Base-by-base conservation (phyloP, 805 yeast genomes). In the Ogataea paraovalis region DNA sequence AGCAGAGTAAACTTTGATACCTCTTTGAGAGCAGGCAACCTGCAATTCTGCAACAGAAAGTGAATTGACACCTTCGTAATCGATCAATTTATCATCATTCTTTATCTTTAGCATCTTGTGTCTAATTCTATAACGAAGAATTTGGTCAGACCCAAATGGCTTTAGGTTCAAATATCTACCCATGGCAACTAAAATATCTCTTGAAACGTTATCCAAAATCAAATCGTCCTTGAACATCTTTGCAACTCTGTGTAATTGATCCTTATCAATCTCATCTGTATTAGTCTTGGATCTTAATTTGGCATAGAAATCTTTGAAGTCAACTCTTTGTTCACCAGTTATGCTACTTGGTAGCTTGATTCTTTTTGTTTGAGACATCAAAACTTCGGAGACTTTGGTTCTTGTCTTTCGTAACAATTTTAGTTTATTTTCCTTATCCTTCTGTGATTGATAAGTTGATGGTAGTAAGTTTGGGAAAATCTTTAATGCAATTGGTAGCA, bases 391-490 rank as follows among this genome's bases (percentile, higher is more conserved):
- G 20, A 86, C 87, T 48, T 76, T 77, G 34, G 72, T 66, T 55
- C 92, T 75, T 4, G 87, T 80, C 46, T 72, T 78, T 48, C 85
- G 72, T 50, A 86, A 68, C 51, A 74, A 69, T 41, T 70, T 69
- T 41, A 68, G 55, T 60, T 83, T 82, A 59, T 76, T 73, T 54
- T 82, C 84, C 56, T 74, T 78, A 48, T 79, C 86, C 16, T 62
- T 64, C 39, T 73, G 73, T 8, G 84, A 76, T 64, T 85, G 90
- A 67, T 88, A 92, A 9, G 98, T 94, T 21, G 97, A 88, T 23
- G 99, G 99, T 52, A 92, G 74, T 57, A 92, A 68, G 64, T 87
- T 88, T 60, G 98, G 98, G 81, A 92, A 92, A 12, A 92, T 55
- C 65, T 87, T 87, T 54, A 92, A 72, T 1, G 96, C 97, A 27